These are phyloP conservation scores for Rhytidiadelphus loreus DNA, from an alignment of 225 moss, liverwort and hornwort genomes.

Conservation along the genomic window DNA sequence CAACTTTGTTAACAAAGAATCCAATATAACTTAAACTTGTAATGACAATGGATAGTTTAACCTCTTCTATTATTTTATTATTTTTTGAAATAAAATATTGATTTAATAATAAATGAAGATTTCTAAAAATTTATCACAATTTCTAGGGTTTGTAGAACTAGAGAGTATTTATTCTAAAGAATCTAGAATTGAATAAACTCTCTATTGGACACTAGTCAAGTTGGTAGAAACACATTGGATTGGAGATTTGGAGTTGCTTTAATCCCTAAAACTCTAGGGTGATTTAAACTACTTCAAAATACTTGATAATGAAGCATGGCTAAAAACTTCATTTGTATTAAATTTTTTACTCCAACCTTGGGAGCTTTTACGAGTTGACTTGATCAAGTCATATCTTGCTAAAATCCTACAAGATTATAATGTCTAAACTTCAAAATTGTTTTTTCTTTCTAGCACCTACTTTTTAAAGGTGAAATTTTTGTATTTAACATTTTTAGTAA, in stretches of 20 bases:
- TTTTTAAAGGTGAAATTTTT: background rate
- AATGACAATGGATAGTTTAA: too few species aligned
- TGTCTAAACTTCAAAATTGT: background rate
- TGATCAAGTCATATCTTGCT: background rate
- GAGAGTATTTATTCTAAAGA: too few species aligned
- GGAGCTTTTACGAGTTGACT: background rate
- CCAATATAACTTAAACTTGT: background rate
- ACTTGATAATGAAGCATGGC: background rate
- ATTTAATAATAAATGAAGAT: too few species aligned
- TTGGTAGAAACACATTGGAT: too few species aligned
- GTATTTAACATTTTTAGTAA: background rate
- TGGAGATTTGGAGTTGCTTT: too few species aligned
- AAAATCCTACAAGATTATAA: background rate
- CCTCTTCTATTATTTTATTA: background rate
- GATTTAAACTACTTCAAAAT: too few species aligned
- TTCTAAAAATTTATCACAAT: too few species aligned
- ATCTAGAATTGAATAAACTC: too few species aligned
- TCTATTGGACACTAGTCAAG: too few species aligned
- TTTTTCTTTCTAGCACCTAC: background rate
- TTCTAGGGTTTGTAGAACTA: too few species aligned
- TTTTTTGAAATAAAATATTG: too few species aligned
- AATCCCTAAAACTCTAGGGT: too few species aligned
- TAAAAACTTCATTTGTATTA: background rate
- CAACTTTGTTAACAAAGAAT: background rate
- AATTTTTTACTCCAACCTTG: background rate